phyloP scores from a whole-genome alignment of 495 filamentous ascomycete genomes.

The Neurospora intermedia region DNA sequence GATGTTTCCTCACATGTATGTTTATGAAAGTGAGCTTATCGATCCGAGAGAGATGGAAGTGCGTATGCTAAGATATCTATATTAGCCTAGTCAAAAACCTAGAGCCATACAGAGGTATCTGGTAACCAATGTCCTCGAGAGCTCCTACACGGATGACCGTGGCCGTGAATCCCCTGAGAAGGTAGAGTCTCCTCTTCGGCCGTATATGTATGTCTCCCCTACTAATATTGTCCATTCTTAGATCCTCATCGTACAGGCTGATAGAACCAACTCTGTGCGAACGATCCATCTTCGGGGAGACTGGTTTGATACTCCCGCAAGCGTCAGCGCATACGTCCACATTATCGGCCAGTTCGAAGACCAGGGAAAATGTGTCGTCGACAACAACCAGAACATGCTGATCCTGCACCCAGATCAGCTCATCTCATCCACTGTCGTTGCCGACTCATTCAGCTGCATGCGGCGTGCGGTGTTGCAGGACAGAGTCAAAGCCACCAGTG shows the following conservation, averaged over 20 bases:
- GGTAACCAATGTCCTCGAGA: slow-evolving; percentile 58
- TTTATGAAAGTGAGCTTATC: slow-evolving; percentile 19
- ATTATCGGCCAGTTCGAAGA: slow-evolving; percentile 68
- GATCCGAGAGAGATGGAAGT: slow-evolving; percentile 4
- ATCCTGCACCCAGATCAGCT: slow-evolving; percentile 94
- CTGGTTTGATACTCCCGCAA: slow-evolving; percentile 72
- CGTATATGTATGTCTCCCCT: not conserved
- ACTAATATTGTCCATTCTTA: slow-evolving; percentile 24
- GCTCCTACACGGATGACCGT: slow-evolving; percentile 49
- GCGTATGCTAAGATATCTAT: slow-evolving; percentile 33
- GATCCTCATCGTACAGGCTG: slow-evolving; percentile 67
- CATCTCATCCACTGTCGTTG: slow-evolving; percentile 85
- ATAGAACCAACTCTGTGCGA: slow-evolving; percentile 52
- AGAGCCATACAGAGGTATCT: slow-evolving; percentile 75
- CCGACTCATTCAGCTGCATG: slow-evolving; percentile 82
- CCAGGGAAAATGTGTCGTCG: slow-evolving; percentile 56
- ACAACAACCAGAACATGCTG: slow-evolving; percentile 71
- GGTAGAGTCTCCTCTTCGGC: slow-evolving; percentile 33
- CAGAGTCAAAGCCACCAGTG: slow-evolving; percentile 76
- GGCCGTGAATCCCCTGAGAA: slow-evolving; percentile 58
- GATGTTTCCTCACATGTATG: slow-evolving; percentile 35
- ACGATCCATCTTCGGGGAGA: slow-evolving; percentile 70
- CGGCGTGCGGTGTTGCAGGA: slow-evolving; percentile 88
- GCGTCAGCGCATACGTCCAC: slow-evolving; percentile 65
- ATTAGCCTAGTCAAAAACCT: slow-evolving; percentile 43